A percentile compares a stretch with the other conserved stretches of the same genome.
Evolutionary conservation across 208 protist genomes (phyloP).

Genomic region (Crithidia fasciculata): DNA sequence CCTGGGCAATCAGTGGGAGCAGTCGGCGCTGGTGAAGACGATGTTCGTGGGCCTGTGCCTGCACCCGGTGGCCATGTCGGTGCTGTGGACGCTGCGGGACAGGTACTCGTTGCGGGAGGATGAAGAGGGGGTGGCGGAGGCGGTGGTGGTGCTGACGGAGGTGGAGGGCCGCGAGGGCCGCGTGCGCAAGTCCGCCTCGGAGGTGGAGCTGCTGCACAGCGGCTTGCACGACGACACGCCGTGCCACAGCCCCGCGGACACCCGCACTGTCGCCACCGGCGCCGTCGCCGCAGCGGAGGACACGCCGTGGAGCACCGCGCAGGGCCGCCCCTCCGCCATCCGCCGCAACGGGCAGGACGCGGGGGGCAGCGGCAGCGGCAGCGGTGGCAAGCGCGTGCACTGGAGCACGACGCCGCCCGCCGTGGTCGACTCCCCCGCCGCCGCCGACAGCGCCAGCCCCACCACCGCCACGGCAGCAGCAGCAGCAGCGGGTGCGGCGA

Average conservation of each 20-base stretch:
- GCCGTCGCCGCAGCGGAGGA: slow-evolving; percentile 1
- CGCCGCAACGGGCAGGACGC: not conserved
- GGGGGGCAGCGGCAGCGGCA: not conserved
- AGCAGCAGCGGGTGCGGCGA: slow-evolving; percentile 2
- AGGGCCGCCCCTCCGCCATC: slow-evolving; percentile 3
- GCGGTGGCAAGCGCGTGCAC: slow-evolving; percentile 8
- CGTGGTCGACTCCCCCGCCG: not conserved
- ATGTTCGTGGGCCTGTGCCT: slow-evolving; percentile 39
- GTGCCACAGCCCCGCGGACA: not conserved
- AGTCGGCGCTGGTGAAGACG: slow-evolving; percentile 29
- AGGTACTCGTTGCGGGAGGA: slow-evolving; percentile 22
- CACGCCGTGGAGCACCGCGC: slow-evolving; percentile 22
- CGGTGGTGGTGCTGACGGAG: not conserved
- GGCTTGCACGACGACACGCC: not conserved
- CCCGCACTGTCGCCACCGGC: too few relatives aligned
- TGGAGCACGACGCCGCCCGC: slow-evolving; percentile 15
- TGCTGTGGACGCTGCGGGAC: slow-evolving; percentile 33
- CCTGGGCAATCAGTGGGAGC: slow-evolving; percentile 54
- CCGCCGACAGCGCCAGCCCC: not conserved
- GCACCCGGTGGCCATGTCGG: slow-evolving; percentile 26
- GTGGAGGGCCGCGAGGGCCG: not conserved
- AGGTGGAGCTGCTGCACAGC: slow-evolving; percentile 18
- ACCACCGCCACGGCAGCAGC: slow-evolving; percentile 1
- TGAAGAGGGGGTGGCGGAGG: slow-evolving; percentile 1
- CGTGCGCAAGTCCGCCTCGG: slow-evolving; percentile 13